Evolutionary conservation across 495 filamentous ascomycete species (phyloP), one percentile per base, ranked within the genome.

Genomic region (Patellaria atrata): DNA sequence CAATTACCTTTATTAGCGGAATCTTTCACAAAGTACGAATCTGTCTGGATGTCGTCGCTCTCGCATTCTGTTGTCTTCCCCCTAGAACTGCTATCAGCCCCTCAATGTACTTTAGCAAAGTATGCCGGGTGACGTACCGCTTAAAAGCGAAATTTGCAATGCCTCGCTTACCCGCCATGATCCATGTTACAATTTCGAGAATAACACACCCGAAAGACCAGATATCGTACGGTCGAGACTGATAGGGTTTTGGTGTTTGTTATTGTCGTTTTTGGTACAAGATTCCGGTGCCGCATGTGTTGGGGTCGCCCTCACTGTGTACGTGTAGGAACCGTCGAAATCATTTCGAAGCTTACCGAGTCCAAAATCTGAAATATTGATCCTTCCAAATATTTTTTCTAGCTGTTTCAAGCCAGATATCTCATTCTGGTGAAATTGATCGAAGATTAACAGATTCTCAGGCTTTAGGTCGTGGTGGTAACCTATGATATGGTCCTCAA

Each of bases 391-490:
- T 18, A 2, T 21, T 11, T 12, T 12, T 33, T 33, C 30, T 11
- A 33, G 10, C n/a, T 14, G 18, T 14, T 33, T 17, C 14, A 33
- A 21, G 8, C 18, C 8, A n/a, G 21, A 8, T 8, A 22, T 11
- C 3, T 22, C 12, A 2, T 16, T 17, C n/a, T 33, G 18, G 14
- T 27, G n/a, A 2, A 27, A n/a, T 5, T 27, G 25, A 11, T n/a
- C 25, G 15, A 33, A 33, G n/a, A 33, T 8, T 3, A 33, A 21
- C 18, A 33, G 14, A 11, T 33, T 33, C 23, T 33, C 30, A n/a
- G 30, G 30, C 18, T 33, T 33, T n/a, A 33, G 30, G 18, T 33
- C 30, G 17, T 33, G 30, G 17, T 33, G 30, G 17, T 33, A 33
- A 3, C 30, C 30, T n/a, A 17, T 18, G 18, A 10, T 33, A 10